Evolutionary conservation across 768 basidiomycete genomes (phyloP).

Genomic region (Suillus tomentosus): DNA sequence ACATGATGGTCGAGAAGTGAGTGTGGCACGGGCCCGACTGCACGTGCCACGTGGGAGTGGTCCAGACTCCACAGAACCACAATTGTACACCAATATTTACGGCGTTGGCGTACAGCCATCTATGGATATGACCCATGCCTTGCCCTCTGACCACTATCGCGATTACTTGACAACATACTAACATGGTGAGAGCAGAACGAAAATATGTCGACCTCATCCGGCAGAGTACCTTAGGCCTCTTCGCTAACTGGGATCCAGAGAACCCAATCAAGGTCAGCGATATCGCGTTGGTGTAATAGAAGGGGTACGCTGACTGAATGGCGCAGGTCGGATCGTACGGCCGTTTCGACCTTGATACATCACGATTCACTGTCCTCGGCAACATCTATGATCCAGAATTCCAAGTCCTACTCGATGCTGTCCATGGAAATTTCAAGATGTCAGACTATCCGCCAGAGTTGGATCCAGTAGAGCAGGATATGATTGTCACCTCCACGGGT

Average conservation of each 20-base stretch:
- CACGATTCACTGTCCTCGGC: constrained; percentile 30
- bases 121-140: background rate
- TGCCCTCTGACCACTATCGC: background rate
- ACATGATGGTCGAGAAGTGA: background rate
- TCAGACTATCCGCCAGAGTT: constrained; percentile 20
- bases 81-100: background rate
- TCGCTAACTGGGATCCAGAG: constrained; percentile 41
- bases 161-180: background rate
- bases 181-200: constrained; percentile 15
- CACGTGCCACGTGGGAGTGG: background rate
- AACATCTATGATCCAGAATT: constrained; percentile 33
- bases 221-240: constrained; percentile 27
- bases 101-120: background rate
- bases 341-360: constrained; percentile 30
- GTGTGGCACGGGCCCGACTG: background rate
- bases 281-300: background rate
- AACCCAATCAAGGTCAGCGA: constrained; percentile 31
- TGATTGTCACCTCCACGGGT: constrained; percentile 28
- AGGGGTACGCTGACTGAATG: background rate
- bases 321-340: constrained; percentile 39
- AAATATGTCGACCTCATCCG: constrained; percentile 39
- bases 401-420: constrained; percentile 21
- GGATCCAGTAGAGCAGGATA: constrained; percentile 22
- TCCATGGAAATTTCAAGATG: constrained; percentile 9
- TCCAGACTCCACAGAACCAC: background rate